Evolutionary conservation across 345 rosid genomes (phyloP).

Genomic region (Dipteronia dyeriana): DNA sequence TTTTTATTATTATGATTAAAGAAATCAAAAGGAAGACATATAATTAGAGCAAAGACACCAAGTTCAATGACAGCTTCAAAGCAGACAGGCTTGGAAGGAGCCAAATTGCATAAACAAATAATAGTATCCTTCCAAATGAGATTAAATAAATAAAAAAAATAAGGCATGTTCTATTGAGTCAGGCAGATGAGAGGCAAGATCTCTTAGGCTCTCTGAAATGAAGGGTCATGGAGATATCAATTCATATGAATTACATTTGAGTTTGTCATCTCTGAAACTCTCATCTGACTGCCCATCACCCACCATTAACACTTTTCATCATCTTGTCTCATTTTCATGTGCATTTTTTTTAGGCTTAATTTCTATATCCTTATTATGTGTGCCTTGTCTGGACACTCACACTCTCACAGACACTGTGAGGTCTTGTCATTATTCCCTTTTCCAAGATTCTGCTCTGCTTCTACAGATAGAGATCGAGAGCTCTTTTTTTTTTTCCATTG

Average conservation of each 20-base stretch:
- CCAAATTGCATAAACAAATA: constrained; percentile 22
- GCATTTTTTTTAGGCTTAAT: constrained; percentile 8
- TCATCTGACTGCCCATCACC: constrained; percentile 29
- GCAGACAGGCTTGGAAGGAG: constrained; percentile 49
- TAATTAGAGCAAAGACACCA: constrained; percentile 48
- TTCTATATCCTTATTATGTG: constrained; percentile 11
- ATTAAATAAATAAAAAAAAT: constrained; percentile 29
- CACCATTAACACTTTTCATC: constrained; percentile 22
- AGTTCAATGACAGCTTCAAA: constrained; percentile 53
- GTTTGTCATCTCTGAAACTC: constrained; percentile 23
- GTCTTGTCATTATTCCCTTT: constrained; percentile 30
- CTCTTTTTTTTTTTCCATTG: not conserved
- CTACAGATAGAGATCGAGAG: not conserved
- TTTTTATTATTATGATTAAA: constrained; percentile 17
- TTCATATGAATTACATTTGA: constrained; percentile 6
- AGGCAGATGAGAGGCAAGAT: constrained; percentile 50
- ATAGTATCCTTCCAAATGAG: constrained; percentile 26
- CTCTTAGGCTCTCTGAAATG: constrained; percentile 29
- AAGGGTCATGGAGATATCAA: constrained; percentile 27
- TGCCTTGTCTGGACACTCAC: constrained; percentile 31
- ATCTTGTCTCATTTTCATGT: constrained; percentile 24
- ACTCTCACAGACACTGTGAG: constrained; percentile 37
- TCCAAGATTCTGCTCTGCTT: constrained; percentile 23
- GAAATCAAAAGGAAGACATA: constrained; percentile 30
- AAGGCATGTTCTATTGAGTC: constrained; percentile 45